Evolutionary conservation across 257 asterid genomes (phyloP).

Genomic region (Petunia axillaris): DNA sequence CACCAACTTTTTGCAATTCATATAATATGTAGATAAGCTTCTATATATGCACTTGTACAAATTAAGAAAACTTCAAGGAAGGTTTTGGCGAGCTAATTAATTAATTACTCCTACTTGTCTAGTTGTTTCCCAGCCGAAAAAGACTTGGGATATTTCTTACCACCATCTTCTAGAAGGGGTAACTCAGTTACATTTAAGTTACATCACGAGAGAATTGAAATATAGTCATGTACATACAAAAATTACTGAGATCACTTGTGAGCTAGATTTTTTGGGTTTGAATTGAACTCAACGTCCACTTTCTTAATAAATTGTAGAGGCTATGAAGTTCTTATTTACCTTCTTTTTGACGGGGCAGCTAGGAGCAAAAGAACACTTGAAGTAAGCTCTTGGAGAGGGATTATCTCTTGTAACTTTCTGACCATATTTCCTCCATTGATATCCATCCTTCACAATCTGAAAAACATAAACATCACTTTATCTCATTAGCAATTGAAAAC

Average conservation of each 20-base stretch:
- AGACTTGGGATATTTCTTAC: neutral
- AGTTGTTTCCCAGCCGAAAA: neutral
- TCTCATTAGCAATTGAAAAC: neutral
- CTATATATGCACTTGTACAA: neutral
- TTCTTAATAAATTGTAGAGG: no score
- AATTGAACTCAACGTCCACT: no score
- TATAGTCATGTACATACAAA: no score
- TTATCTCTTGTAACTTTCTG: constrained; percentile 93
- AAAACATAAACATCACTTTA: neutral
- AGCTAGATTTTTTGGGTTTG: no score
- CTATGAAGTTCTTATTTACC: constrained; percentile 43
- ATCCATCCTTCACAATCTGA: constrained; percentile 90
- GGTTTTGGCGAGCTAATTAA: neutral
- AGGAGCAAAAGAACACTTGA: constrained; percentile 94
- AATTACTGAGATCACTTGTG: no score
- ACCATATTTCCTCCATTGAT: constrained; percentile 96
- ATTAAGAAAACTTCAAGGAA: constrained; percentile 7
- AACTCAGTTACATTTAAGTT: no score
- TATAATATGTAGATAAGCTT: neutral
- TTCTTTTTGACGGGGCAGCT: constrained; percentile 88
- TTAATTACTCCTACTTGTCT: neutral
- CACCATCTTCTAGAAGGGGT: no score
- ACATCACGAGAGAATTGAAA: no score
- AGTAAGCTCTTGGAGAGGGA: constrained; percentile 97
- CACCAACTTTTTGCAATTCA: neutral